Evolutionary conservation across 2,329 filamentous ascomycete species (phyloP).

Genomic region (Penicillium freii): DNA sequence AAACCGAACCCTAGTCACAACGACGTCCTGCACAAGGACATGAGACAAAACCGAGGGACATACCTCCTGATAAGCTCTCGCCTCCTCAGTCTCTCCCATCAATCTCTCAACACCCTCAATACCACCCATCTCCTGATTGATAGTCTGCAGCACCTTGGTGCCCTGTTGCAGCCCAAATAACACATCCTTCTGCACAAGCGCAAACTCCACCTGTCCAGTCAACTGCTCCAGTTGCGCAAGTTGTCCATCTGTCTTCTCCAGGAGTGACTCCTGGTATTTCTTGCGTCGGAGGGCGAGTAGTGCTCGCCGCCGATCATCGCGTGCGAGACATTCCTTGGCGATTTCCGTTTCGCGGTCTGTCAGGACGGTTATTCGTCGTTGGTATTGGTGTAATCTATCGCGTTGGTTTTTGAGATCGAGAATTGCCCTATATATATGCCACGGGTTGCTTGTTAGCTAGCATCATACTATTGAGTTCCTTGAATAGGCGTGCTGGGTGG

Average conservation of each 20-base stretch:
- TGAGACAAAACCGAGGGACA: slow-evolving; percentile 22
- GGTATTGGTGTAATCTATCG: slow-evolving; percentile 95
- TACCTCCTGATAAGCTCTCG: slow-evolving; percentile 85
- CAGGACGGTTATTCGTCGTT: slow-evolving; percentile 80
- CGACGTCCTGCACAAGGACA: neutral
- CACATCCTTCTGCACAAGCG: slow-evolving; percentile 94
- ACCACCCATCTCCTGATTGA: slow-evolving; percentile 93
- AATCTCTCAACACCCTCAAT: slow-evolving; percentile 92
- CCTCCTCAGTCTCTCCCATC: slow-evolving; percentile 88
- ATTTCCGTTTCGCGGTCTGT: slow-evolving; percentile 85
- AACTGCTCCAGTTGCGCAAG: slow-evolving; percentile 90
- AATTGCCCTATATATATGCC: slow-evolving; percentile 67
- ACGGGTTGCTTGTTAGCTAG: slow-evolving; percentile 5
- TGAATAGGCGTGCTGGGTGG: neutral
- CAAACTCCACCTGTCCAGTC: slow-evolving; percentile 88
- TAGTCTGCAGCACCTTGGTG: slow-evolving; percentile 82
- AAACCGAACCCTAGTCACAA: neutral
- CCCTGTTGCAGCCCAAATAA: slow-evolving; percentile 90
- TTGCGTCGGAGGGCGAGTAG: slow-evolving; percentile 87
- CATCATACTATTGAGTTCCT: neutral
- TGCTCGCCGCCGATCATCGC: slow-evolving; percentile 76
- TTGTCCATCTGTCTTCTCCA: slow-evolving; percentile 86
- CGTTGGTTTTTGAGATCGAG: slow-evolving; percentile 97
- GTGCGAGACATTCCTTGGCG: slow-evolving; percentile 75
- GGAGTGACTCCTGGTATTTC: slow-evolving; percentile 91